These are phyloP conservation scores for Amborella trichopoda DNA, from an alignment of 164 flowering plant genomes.

Conservation along the genomic window DNA sequence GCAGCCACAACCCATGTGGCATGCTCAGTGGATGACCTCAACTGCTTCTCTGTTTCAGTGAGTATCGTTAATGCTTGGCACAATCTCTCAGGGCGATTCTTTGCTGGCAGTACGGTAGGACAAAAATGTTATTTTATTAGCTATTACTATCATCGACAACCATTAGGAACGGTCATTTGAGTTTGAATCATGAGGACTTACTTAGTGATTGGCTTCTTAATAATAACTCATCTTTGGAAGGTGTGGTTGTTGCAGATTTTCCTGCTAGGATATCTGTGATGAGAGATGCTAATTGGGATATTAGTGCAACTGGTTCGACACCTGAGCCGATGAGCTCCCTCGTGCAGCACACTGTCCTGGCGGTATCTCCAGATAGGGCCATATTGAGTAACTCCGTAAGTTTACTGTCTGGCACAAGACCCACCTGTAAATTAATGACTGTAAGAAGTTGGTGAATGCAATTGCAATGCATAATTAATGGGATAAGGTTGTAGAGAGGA, in stretches of 20 bases:
- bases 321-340: constrained; percentile 22
- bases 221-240: constrained; percentile 9
- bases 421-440: constrained; percentile 24
- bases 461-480: neutral
- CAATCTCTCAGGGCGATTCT: constrained; percentile 13
- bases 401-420: constrained; percentile 19
- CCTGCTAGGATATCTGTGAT: constrained; percentile 24
- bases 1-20: constrained; percentile 17
- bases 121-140: no score
- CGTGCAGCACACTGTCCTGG: constrained; percentile 11
- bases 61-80: constrained; percentile 22
- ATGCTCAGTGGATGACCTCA: constrained; percentile 15
- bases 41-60: constrained; percentile 23
- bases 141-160: no score
- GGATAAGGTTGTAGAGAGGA: neutral
- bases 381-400: constrained; percentile 14
- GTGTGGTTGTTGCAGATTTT: constrained; percentile 7
- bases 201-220: constrained; percentile 3
- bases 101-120: no score
- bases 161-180: no score
- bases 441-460: neutral
- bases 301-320: constrained; percentile 17
- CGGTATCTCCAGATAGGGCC: constrained; percentile 20
- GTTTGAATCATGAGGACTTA: no score
- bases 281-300: constrained; percentile 26